Evolutionary conservation across 768 basidiomycete species (phyloP), one percentile per base, ranked within the genome.

Genomic region (Termitomyces eurrhizus): DNA sequence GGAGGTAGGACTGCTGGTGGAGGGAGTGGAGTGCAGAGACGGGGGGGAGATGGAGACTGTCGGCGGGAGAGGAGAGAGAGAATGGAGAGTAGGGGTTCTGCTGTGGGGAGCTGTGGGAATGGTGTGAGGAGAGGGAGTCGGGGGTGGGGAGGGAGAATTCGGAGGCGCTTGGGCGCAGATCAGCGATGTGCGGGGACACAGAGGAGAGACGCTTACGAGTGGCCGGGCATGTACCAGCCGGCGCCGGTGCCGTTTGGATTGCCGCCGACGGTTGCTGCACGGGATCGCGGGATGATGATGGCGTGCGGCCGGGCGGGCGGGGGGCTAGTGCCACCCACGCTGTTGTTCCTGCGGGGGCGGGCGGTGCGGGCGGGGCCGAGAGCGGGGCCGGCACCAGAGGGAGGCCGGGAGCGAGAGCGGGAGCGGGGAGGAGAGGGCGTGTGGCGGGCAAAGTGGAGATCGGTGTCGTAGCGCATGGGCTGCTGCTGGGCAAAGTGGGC

Each of bases 251-350:
- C 64, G 18, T 21, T 29, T 29, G 29, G 29, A 1, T 61, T 60
- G 36, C 68, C 65, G 52, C 63, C 55, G 45, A 65, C 62, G 4
- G 69, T 64, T 44, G 60, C 68, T 24, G 75, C 71, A 21, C 78
- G 58, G 0, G 56, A 67, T 46, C 33, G 68, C 73, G 7, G 90
- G 65, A 91, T 91, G 53, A 89, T 75, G 69, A 92, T 90, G 11
- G 87, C 87, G 64, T 87, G 85, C 0, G 87, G 86, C 24, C 83
- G 76, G 13, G 65, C 69, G 21, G 79, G 78, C 44, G 83, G 86
- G 54, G 80, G 87, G 60, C 70, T 80, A 49, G 78, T 84, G 13
- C 83, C 80, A 62, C 81, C 83, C 50, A 90, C 77, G 62, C 83
- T 84, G 60, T 82, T 84, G 59, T 83, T 83, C 58, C 88, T 75